Conservation (phyloP, 129 eudicot species). For the Flaveria brownii region DNA sequence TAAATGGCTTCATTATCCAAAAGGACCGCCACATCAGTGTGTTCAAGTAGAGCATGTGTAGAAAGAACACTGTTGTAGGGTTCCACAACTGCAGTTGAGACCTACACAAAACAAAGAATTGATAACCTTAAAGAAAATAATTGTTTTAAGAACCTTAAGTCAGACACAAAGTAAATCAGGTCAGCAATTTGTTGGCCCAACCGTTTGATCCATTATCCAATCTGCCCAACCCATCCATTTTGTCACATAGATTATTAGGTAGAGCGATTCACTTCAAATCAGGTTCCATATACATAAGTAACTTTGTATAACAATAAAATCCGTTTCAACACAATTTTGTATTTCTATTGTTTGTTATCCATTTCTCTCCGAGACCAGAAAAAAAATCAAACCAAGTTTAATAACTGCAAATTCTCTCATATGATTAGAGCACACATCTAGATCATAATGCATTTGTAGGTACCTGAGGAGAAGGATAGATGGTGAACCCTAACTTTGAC, state of each 20-base stretch:
- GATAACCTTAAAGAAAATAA: background rate
- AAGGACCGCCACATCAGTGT: constrained; percentile 82
- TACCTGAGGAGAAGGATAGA: constrained; percentile 45
- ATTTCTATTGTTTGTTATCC: background rate
- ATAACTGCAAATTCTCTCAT: too few species aligned
- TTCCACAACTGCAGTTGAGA: constrained; percentile 66
- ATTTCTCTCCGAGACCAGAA: background rate
- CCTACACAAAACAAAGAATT: constrained; percentile 7
- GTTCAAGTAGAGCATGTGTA: constrained; percentile 85
- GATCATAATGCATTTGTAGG: background rate
- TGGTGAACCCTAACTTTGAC: constrained; percentile 43
- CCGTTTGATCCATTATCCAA: too few species aligned
- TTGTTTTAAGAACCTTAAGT: background rate
- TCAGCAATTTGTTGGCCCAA: background rate
- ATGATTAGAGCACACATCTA: background rate
- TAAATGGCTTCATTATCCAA: constrained; percentile 91
- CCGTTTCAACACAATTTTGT: background rate
- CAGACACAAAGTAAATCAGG: background rate
- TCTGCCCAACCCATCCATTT: too few species aligned
- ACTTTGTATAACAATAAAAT: too few species aligned
- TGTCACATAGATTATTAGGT: too few species aligned
- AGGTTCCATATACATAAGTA: too few species aligned
- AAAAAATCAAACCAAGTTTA: too few species aligned
- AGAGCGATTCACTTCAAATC: too few species aligned
- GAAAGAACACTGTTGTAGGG: constrained; percentile 94